Evolutionary conservation across 805 yeast species (phyloP), one percentile per base, ranked within the genome.

Genomic region (Candida namnaoensis): DNA sequence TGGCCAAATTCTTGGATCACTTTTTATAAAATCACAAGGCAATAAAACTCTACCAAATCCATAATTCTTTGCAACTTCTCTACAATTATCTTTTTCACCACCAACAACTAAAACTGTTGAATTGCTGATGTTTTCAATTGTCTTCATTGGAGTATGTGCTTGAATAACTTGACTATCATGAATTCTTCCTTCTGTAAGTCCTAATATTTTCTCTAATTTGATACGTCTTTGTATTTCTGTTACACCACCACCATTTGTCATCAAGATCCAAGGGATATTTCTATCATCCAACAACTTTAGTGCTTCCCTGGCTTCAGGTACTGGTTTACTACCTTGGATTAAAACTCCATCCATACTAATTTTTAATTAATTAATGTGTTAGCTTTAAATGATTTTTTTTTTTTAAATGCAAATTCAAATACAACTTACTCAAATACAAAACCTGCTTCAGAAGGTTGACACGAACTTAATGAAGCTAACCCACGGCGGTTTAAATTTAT

Each of bases 191-290:
- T 61, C 60, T 26, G 28, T 7, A 3, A 30, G 11, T 5, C 11
- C n/a, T 12, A 30, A 13, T 30, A 12, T 13, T 8, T 64, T 52
- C 2, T 78, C 69, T 4, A 86, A 57, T 32, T 69, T 72, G 3
- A 66, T 64, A 2, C 79, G 77, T 36, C 95, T 66, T n/a, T 68
- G 71, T 5, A 53, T 45, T 53, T 88, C 97, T 11, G 74, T 61
- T 30, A 71, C 71, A 2, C 97, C 96, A 7, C 96, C 96, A 15
- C 97, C 96, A 58, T 90, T 88, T 7, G 96, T 88, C 56, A 90
- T 68, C 35, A 90, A 56, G n/a, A 88, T 76, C 64, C 78, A 90
- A 1, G 97, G 96, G 7, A 88, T 66, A 15, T 71, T 68, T 23
- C 70, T 54, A 7, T 68, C 47, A 36, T 80, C 65, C 37, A 90